These are phyloP conservation scores for Tricholoma sp. DNA, from an alignment of 768 basidiomycete species.

Conservation along the genomic window DNA sequence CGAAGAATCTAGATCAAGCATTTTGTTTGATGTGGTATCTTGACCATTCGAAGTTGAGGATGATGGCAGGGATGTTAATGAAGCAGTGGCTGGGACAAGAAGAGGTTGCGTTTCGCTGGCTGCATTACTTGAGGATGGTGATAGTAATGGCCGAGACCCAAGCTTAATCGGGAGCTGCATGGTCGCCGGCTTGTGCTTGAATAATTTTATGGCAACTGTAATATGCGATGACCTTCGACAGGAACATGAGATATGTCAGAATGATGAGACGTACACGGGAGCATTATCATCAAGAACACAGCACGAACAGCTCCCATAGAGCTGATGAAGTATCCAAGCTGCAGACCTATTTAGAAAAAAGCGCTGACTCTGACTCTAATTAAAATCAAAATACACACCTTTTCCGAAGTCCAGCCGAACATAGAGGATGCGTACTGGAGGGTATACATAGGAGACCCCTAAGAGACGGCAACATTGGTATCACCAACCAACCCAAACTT, in stretches of 20 bases:
- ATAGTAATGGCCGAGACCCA: slow-evolving; percentile 33
- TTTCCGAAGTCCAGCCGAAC: slow-evolving; percentile 67
- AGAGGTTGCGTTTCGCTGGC: slow-evolving; percentile 27
- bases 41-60: slow-evolving; percentile 1
- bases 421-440: slow-evolving; percentile 59
- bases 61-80: slow-evolving; percentile 12
- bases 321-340: slow-evolving; percentile 63
- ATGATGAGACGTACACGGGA: slow-evolving; percentile 48
- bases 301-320: slow-evolving; percentile 49
- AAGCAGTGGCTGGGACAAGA: slow-evolving; percentile 12
- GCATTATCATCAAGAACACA: slow-evolving; percentile 44
- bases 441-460: slow-evolving; percentile 56
- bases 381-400: slow-evolving; percentile 30
- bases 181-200: background rate
- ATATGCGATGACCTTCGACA: background rate
- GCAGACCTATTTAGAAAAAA: background rate
- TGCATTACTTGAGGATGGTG: slow-evolving; percentile 13
- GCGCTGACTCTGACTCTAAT: background rate
- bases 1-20: slow-evolving; percentile 35
- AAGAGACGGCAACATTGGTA: background rate
- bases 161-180: slow-evolving; percentile 48
- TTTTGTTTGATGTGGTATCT: slow-evolving; percentile 11
- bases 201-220: background rate
- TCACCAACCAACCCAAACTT: background rate
- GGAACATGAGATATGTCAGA: background rate